Conservation (phyloP, 805 yeast genomes). For the Kazachstania taianensis region DNA sequence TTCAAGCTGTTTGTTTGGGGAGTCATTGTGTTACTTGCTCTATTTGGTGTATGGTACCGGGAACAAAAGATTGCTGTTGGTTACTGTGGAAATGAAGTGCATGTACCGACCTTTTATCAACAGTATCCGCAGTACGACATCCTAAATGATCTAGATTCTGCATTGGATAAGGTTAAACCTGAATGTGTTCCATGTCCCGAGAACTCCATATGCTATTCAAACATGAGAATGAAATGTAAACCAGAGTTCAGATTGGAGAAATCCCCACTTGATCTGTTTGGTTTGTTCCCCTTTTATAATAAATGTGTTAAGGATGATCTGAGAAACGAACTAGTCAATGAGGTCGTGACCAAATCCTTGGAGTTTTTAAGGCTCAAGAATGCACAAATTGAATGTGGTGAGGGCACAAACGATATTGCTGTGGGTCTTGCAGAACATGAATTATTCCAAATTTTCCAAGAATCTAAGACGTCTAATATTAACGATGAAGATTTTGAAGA, state of each 20-base stretch:
- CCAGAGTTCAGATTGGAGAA: conserved; percentile 49
- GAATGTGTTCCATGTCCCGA: conserved; percentile 69
- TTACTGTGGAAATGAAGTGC: conserved; percentile 59
- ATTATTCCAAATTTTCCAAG: conserved; percentile 41
- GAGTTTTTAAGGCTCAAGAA: conserved; percentile 56
- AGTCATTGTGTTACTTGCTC: conserved; percentile 31
- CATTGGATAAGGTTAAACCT: conserved; percentile 44
- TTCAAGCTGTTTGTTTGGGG: conserved; percentile 26
- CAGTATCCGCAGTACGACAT: conserved; percentile 32
- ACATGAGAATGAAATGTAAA: conserved; percentile 55
- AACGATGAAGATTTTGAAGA: conserved; percentile 51
- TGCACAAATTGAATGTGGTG: conserved; percentile 55
- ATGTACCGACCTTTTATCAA: conserved; percentile 4
- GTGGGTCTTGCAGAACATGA: conserved; percentile 45
- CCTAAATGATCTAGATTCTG: conserved; percentile 30
- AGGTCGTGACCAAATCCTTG: conserved; percentile 56
- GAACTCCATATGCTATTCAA: conserved; percentile 63
- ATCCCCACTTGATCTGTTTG: conserved; percentile 30
- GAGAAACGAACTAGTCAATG: conserved; percentile 55
- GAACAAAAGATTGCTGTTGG: conserved; percentile 57
- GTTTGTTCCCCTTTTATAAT: conserved; percentile 51
- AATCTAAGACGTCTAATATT: conserved; percentile 29
- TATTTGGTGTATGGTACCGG: conserved; percentile 49
- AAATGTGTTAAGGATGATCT: conserved; percentile 66
- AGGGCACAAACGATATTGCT: conserved; percentile 34